Evolutionary conservation across 108 stramenopile genomes (phyloP), one percentile per base, ranked within the genome.

Genomic region (Fragilaria crotonensis): DNA sequence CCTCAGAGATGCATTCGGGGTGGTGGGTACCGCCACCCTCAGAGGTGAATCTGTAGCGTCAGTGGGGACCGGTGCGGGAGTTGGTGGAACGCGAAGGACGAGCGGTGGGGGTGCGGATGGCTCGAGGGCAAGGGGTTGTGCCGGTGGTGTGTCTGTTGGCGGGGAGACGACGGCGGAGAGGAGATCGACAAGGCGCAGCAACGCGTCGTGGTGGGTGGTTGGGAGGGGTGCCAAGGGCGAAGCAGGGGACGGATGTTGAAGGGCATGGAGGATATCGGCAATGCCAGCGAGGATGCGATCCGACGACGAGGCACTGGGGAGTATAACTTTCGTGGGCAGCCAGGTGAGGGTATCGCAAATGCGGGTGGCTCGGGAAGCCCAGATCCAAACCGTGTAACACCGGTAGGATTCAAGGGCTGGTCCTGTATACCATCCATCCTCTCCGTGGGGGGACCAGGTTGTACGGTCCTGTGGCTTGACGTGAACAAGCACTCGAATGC

Each of bases 361-460:
- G n/a, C n/a, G n/a, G n/a, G n/a, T n/a, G n/a, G n/a, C n/a, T n/a
- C n/a, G n/a, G 22, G 5, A 60, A 33, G 29, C 57, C 26, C 27
- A 21, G 11, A 72, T 57, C 25, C 56, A 72, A 25, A 63, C 52
- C 2, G 25, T 20, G 52, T 56, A 66, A 30, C 71, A 72, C 1
- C 76, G 71, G 48, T 81, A 82, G 50, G 64, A 58, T 11, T 82
- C 67, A 17, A 58, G 36, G 18, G 74, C 66, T 30, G 77, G 81
- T n/a, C n/a, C n/a, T n/a, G n/a, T n/a, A n/a, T n/a, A n/a, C n/a
- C n/a, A n/a, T n/a, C n/a, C n/a, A n/a, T n/a, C n/a, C n/a, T n/a
- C n/a, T n/a, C n/a, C n/a, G n/a, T n/a, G n/a, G n/a, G n/a, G n/a
- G n/a, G n/a, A n/a, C n/a, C n/a, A n/a, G n/a, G n/a, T n/a, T n/a